Percentiles rank a stretch among this genome's conserved stretches.
phyloP scores from a whole-genome alignment of 768 basidiomycete genomes.

The Exidia glandulosa region DNA sequence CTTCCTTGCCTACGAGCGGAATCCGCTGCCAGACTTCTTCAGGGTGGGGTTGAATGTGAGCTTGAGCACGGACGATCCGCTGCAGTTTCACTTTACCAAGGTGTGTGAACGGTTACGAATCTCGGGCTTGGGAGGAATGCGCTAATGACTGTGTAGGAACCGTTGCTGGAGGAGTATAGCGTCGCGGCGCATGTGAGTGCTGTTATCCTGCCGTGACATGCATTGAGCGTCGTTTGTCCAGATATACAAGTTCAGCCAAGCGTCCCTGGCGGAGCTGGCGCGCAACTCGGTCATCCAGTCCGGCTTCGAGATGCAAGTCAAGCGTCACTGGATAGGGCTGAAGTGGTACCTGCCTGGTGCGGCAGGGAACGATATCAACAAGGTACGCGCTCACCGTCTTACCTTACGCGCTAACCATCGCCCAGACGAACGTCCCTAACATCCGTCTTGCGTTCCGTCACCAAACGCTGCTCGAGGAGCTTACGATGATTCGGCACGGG shows the following conservation, averaged over 20 bases:
- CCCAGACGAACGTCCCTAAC: slow-evolving; percentile 93
- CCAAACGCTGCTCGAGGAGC: slow-evolving; percentile 77
- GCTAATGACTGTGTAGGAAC: slow-evolving; percentile 48
- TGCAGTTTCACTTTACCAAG: slow-evolving; percentile 99
- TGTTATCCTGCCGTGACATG: neutral
- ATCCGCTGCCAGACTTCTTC: slow-evolving; percentile 96
- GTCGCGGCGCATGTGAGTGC: slow-evolving; percentile 83
- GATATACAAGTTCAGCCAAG: slow-evolving; percentile 95
- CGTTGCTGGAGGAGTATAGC: slow-evolving; percentile 90
- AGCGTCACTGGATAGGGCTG: slow-evolving; percentile 89
- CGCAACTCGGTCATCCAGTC: slow-evolving; percentile 94
- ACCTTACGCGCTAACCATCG: neutral
- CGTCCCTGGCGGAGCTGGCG: slow-evolving; percentile 92
- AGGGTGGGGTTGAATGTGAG: slow-evolving; percentile 92
- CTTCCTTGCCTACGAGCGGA: slow-evolving; percentile 93
- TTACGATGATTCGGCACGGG: slow-evolving; percentile 47
- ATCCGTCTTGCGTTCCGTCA: slow-evolving; percentile 85
- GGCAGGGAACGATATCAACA: slow-evolving; percentile 91
- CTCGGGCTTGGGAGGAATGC: neutral
- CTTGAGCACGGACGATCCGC: slow-evolving; percentile 88
- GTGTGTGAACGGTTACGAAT: slow-evolving; percentile 34
- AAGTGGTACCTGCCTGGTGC: slow-evolving; percentile 90
- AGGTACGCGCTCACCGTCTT: slow-evolving; percentile 50
- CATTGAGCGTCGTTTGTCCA: slow-evolving; percentile 27
- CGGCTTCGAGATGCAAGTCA: slow-evolving; percentile 97